Evolutionary conservation across 1,284 basidiomycete species (phyloP), one percentile per base, ranked within the genome.

Genomic region (Ustilago lituana): DNA sequence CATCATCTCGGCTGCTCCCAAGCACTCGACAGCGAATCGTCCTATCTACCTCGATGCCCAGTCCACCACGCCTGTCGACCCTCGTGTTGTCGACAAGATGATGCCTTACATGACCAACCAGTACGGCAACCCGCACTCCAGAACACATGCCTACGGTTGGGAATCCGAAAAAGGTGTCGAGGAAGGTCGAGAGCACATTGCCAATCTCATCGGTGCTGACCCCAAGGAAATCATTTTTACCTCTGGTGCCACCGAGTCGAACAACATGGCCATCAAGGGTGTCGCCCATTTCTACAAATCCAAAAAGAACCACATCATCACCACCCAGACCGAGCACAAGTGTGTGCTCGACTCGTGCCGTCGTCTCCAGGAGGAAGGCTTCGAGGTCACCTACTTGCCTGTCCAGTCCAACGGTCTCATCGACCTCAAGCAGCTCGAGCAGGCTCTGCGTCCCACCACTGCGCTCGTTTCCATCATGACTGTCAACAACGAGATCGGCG

Each of bases 401-500:
- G 96, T 98, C 14, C 88, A 92, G 79, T 83, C 86, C 20, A 93
- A 95, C 80, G 96, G 96, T 29, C 82, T 97, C 40, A 85, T 99
- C 69, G 87, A 89, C 45, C 84, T 97, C 38, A 84, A 88, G 38
- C 87, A 88, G 20, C 87, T 97, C 33, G 90, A 92, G 79, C 87
- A 86, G 2, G 89, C 93, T 26, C 91, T 97, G 50, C 88, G 92
- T 43, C 92, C 93, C 76, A 91, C 82, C 19, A 88, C 94, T 1
- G 90, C 89, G 6, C 84, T 97, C 9, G 89, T 97, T 36, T 96
- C 94, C 10, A 91, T 99, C 82, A 99, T 99, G 96, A 88, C 92
- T 4, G 95, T 99, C 66, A 99, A 99, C 86, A 99, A 99, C 84
- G 96, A 99, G 85, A 98, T 94, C 7, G 96, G 96, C 44, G 94